Conservation (phyloP, 2,329 filamentous ascomycete species). For the Canariomyces notabilis region DNA sequence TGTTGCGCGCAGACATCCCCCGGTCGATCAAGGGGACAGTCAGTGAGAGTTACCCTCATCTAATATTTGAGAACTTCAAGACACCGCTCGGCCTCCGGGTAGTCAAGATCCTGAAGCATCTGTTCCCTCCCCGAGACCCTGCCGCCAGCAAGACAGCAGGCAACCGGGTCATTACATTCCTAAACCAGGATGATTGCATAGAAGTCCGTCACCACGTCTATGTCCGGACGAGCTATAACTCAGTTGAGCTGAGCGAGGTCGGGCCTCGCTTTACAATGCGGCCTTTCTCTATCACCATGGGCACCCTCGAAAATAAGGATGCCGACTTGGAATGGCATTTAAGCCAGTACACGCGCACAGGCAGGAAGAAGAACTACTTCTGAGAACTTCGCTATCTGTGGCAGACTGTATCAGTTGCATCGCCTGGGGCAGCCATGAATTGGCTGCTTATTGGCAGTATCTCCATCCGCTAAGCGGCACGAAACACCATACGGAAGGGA, state of each 20-base stretch:
- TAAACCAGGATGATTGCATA: conserved; percentile 89
- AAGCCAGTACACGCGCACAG: conserved; percentile 90
- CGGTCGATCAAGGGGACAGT: conserved; percentile 66
- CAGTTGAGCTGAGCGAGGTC: conserved; percentile 82
- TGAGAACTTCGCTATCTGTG: conserved; percentile 39
- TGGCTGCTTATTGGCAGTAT: not conserved
- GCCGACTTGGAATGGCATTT: conserved; percentile 96
- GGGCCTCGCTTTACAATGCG: conserved; percentile 97
- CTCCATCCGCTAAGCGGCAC: no score
- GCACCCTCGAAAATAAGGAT: conserved; percentile 89
- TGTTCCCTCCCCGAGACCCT: conserved; percentile 84
- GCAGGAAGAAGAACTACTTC: conserved; percentile 92
- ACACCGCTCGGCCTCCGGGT: conserved; percentile 75
- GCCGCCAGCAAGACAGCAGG: conserved; percentile 72
- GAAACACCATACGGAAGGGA: no score
- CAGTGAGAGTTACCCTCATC: conserved; percentile 85
- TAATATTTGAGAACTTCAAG: conserved; percentile 92
- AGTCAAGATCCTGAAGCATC: conserved; percentile 85
- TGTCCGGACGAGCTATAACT: conserved; percentile 84
- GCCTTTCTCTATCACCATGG: conserved; percentile 85
- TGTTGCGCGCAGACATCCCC: conserved; percentile 88
- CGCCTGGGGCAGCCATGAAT: not conserved
- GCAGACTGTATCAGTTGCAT: not conserved
- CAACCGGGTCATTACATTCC: conserved; percentile 85
- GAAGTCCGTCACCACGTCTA: conserved; percentile 89